Conservation (phyloP, 345 rosid genomes). For the Eutrema heterophyllum region DNA sequence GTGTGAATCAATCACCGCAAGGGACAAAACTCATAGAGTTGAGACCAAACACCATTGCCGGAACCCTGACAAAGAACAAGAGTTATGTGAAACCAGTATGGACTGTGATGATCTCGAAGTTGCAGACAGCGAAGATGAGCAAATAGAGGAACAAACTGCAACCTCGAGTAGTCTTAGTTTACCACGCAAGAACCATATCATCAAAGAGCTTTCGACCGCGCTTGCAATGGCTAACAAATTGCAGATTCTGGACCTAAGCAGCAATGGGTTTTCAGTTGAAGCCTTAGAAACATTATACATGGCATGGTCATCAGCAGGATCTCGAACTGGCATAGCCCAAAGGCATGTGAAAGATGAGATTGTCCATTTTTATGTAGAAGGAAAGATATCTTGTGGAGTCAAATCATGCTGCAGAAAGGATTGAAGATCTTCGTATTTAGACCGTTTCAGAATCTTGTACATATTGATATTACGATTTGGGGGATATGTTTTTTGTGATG, state of each 20-base stretch:
- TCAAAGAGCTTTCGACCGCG: constrained; percentile 54
- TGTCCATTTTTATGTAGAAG: constrained; percentile 55
- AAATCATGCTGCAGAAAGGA: constrained; percentile 78
- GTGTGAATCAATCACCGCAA: constrained; percentile 11
- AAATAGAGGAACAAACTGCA: constrained; percentile 34
- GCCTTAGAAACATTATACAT: constrained; percentile 46
- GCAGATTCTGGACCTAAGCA: constrained; percentile 64
- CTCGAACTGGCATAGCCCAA: constrained; percentile 39
- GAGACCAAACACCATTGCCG: constrained; percentile 15
- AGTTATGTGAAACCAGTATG: constrained; percentile 33
- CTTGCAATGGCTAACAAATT: constrained; percentile 57
- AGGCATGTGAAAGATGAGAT: constrained; percentile 53
- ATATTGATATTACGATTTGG: neutral
- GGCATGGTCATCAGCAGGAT: constrained; percentile 72
- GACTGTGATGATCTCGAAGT: constrained; percentile 56
- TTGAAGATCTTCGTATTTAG: constrained; percentile 24
- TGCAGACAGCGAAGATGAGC: constrained; percentile 84
- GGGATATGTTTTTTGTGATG: neutral
- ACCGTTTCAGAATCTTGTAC: constrained; percentile 1
- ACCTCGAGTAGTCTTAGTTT: constrained; percentile 41
- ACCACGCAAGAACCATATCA: constrained; percentile 31
- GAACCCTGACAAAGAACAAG: constrained; percentile 18
- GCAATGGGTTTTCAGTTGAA: constrained; percentile 51
- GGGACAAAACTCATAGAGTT: constrained; percentile 19
- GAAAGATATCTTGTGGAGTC: constrained; percentile 49